phyloP scores from a whole-genome alignment of 345 rosid species.

The Melastoma malabathricum region DNA sequence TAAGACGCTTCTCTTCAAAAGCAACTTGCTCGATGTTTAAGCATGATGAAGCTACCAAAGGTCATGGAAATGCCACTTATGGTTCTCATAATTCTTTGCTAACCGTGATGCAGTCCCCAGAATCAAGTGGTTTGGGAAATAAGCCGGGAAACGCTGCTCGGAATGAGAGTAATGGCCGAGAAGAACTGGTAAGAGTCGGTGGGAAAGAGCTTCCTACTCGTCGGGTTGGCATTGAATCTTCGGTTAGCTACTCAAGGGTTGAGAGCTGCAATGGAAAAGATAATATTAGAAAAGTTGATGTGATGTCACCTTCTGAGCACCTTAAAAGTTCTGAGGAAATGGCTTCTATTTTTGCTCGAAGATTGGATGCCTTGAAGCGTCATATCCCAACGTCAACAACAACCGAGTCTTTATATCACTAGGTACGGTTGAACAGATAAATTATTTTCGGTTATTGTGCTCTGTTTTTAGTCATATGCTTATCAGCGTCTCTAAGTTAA shows the following conservation, averaged over 20 bases:
- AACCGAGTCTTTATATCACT: no score
- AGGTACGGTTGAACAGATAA: no score
- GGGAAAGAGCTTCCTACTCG: conserved; percentile 14
- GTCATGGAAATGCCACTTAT: conserved; percentile 10
- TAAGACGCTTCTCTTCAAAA: conserved; percentile 55
- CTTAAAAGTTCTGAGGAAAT: conserved; percentile 43
- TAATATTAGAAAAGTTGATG: conserved; percentile 12
- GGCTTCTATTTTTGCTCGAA: conserved; percentile 55
- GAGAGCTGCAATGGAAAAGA: conserved; percentile 20
- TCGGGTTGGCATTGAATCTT: conserved; percentile 12
- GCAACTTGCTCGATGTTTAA: conserved; percentile 13
- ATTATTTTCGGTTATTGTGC: no score
- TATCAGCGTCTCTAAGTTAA: no score
- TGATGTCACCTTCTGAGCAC: conserved; percentile 22
- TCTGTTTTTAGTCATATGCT: no score
- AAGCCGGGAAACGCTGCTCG: conserved; percentile 10
- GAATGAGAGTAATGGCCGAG: conserved; percentile 7
- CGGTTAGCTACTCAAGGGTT: conserved; percentile 16
- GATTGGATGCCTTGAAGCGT: conserved; percentile 60
- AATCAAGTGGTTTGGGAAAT: conserved; percentile 7
- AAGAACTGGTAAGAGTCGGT: conserved; percentile 5
- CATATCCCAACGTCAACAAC: conserved; percentile 12
- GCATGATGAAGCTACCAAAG: conserved; percentile 9
- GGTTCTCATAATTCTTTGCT: conserved; percentile 16
- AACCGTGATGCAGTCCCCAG: conserved; percentile 9